phyloP scores from a whole-genome alignment of 1,139 yeast genomes.

The Kodamaea suecica region DNA sequence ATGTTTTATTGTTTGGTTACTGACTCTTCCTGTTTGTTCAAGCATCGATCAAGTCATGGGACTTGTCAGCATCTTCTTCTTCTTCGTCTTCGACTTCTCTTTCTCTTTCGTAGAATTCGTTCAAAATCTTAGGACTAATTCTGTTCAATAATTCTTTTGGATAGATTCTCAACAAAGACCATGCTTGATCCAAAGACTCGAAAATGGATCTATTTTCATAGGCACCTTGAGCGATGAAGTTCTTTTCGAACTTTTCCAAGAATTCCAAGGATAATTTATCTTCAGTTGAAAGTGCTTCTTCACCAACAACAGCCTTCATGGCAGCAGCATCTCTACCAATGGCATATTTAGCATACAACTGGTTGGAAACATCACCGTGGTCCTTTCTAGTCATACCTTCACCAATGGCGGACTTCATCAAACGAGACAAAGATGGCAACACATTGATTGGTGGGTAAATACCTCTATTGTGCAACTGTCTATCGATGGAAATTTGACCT shows the following conservation, averaged over 20 bases:
- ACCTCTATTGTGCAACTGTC: slow-evolving; percentile 95
- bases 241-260: slow-evolving; percentile 94
- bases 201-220: slow-evolving; percentile 92
- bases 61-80: slow-evolving; percentile 32
- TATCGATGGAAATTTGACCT: slow-evolving; percentile 96
- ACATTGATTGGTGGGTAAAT: slow-evolving; percentile 98
- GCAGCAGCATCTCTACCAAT: slow-evolving; percentile 99
- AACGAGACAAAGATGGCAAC: slow-evolving; percentile 92
- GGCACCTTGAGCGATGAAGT: slow-evolving; percentile 92
- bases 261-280: slow-evolving; percentile 96
- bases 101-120: slow-evolving; percentile 91
- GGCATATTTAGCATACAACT: slow-evolving; percentile 97
- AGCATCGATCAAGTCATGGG: slow-evolving; percentile 48
- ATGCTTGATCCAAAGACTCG: slow-evolving; percentile 95
- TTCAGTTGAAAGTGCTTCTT: slow-evolving; percentile 95
- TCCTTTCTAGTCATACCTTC: slow-evolving; percentile 99
- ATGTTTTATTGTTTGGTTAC: slow-evolving; percentile 1
- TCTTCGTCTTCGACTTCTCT: slow-evolving; percentile 60
- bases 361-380: slow-evolving; percentile 99
- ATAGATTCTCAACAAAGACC: slow-evolving; percentile 96
- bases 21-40: slow-evolving; percentile 17
- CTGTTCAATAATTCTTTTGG: slow-evolving; percentile 98
- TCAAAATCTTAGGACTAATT: slow-evolving; percentile 94
- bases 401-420: slow-evolving; percentile 99
- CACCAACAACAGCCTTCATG: slow-evolving; percentile 99